phyloP scores from a whole-genome alignment of 148 eudicot species.

The Drosera capensis region DNA sequence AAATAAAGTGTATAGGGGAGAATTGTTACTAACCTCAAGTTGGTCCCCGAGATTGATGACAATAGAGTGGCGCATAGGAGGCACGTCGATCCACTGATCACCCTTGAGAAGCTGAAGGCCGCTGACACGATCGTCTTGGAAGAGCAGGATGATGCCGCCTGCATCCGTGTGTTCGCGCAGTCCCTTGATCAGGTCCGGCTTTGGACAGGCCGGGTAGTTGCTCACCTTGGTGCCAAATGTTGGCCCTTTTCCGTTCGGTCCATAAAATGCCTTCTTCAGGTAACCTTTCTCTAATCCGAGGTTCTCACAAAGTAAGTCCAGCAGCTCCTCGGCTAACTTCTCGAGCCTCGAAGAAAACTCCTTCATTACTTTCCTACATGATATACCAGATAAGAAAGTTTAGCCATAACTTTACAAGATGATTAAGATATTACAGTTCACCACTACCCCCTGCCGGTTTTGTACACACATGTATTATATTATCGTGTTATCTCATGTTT shows the following conservation, averaged over 20 bases:
- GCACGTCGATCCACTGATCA: conserved; percentile 56
- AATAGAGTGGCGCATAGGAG: conserved; percentile 72
- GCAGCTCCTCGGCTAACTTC: conserved; percentile 54
- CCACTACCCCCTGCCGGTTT: background rate
- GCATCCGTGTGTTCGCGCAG: conserved; percentile 80
- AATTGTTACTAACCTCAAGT: conserved; percentile 32
- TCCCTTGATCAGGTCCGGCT: conserved; percentile 62
- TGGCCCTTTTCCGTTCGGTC: conserved; percentile 41
- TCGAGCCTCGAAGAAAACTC: conserved; percentile 43
- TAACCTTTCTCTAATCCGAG: conserved; percentile 70
- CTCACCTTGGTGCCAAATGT: conserved; percentile 66
- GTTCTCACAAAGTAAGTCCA: conserved; percentile 68
- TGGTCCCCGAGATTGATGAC: conserved; percentile 74
- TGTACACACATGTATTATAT: background rate
- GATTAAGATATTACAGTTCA: too few species aligned
- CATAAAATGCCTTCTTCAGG: conserved; percentile 52
- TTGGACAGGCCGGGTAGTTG: conserved; percentile 74
- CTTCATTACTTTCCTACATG: conserved; percentile 47
- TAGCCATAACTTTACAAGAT: too few species aligned
- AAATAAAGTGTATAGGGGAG: background rate
- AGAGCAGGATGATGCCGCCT: conserved; percentile 67
- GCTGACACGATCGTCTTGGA: conserved; percentile 63
- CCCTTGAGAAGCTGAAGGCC: conserved; percentile 70
- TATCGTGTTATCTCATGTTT: too few species aligned
- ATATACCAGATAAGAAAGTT: background rate